Evolutionary conservation across 2,329 filamentous ascomycete genomes (phyloP).

Genomic region (Ceratocystis smalleyi): DNA sequence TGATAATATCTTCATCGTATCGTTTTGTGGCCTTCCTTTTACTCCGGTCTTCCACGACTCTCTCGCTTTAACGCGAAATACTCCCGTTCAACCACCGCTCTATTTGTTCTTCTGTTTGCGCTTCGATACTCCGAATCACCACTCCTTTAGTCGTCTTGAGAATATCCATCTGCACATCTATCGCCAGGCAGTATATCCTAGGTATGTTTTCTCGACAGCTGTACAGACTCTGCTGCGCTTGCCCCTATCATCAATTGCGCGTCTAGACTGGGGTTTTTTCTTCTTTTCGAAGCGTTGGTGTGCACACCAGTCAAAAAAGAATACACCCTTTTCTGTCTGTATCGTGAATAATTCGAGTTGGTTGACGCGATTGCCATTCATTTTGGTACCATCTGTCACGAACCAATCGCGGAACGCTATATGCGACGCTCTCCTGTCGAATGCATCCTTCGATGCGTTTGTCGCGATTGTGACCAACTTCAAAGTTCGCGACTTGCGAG

Average conservation of each 20-base stretch:
- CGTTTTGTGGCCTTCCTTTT: not conserved
- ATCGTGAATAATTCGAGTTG: not conserved
- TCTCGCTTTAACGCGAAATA: not conserved
- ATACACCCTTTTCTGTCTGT: not conserved
- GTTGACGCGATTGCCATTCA: not conserved
- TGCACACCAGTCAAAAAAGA: not conserved
- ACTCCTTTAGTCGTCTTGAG: not conserved
- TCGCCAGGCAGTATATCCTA: not conserved
- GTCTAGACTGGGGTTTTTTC: too few relatives aligned
- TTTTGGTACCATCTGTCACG: not conserved
- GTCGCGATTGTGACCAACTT: not conserved
- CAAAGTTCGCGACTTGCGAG: not conserved
- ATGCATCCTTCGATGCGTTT: not conserved
- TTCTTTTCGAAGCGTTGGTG: too few relatives aligned
- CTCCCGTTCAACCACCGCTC: not conserved
- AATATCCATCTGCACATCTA: not conserved
- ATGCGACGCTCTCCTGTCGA: too few relatives aligned
- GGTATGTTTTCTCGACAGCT: not conserved
- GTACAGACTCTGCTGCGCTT: not conserved
- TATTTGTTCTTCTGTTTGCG: not conserved
- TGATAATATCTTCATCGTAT: not conserved
- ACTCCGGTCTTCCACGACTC: not conserved
- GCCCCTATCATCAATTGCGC: constrained; percentile 2
- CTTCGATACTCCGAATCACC: not conserved
- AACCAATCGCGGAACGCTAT: not conserved